Base-by-base conservation (phyloP, 768 basidiomycete species). In the Ramaria rubella region DNA sequence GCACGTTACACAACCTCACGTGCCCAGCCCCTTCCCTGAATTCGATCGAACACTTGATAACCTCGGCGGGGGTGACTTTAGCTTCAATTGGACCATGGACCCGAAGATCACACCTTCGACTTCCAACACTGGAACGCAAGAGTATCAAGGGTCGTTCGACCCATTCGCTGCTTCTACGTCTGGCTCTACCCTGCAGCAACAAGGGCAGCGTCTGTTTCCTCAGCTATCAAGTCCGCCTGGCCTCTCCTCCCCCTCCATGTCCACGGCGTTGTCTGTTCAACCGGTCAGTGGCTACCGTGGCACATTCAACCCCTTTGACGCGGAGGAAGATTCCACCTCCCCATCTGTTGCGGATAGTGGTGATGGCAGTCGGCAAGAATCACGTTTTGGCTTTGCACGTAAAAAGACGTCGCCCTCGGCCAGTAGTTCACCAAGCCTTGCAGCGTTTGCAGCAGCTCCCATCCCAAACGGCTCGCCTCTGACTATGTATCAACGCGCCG, bases 21-120 rank as follows among this genome's bases (percentile, higher is more conserved):
- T 59, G 69, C 45, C 21, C 30, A 90, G 77, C 67, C 66, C 89
- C 11, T 94, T 94, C 78, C 93, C 92, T 9, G 92, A 94, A 60
- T 83, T 94, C 61, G 91, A 93, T 67, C 82, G 88, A 29, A 91
- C 88, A 19, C 73, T 94, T 44, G 82, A 87, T 65, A 83, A 80
- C 48, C 74, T 93, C 42, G 81, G 80, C 50, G 79, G 77, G 7
- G 81, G 76, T 42, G 86, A 86, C 61, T 94, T 94, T 73, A 90
- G 85, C 67, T 94, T 94, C 72, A 92, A 85, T 69, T 56, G 55
- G 55, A 46, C 55, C 12, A 72, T 93, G 43, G 90, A 91, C 68
- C 86, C 87, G 26, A 88, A 84, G 62, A 73, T 91, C 26, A 86
- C 82, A 31, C n/a, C 29, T 29, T 34, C 55, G 12, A 23, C 15